Base-by-base conservation (phyloP, 2,329 filamentous ascomycete species). In the Claviceps quebecensis region DNA sequence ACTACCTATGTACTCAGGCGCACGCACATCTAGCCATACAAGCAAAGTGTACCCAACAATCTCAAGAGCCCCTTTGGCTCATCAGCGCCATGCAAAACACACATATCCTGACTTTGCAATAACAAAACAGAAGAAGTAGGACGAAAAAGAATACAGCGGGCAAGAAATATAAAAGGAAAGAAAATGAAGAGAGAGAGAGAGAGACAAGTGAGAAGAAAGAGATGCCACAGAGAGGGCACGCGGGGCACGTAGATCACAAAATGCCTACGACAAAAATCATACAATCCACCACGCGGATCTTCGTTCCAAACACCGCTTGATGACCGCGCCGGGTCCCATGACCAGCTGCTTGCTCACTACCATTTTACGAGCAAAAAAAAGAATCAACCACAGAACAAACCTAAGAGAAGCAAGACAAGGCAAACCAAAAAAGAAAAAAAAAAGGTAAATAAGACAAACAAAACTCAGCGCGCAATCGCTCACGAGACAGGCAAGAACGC, bases 221-320 rank as follows among this genome's bases (percentile, higher is more conserved):
- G 9, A 41, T 40, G 9, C 29, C 29, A 11, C 39, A 17, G 14
- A 17, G 17, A 40, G 7, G n/a, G 14, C 16, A 40, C 17, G 17
- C 9, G n/a, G 9, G 9, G 29, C 19, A 4, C 9, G 29, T 34
- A 34, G 3, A 11, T 11, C 4, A 34, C 29, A 34, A 4, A 34
- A 34, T 34, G 38, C 38, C 16, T 39, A 39, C 38, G n/a, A 39
- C 38, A 39, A 19, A 19, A 44, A 26, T 23, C n/a, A 44, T 14
- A 16, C 8, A 44, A 44, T 23, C 41, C 11, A 26, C 41, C 43
- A 45, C 26, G 22, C 26, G 23, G 7, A 45, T 34, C 23, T 14
- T 26, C 45, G 13, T 51, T 46, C 44, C 40, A 49, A 49, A 47
- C 43, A 43, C 51, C 47, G 14, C 17, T 23, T 50, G 26, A 29